Conservation (phyloP, 768 basidiomycete genomes). For the Leccinum subgranulosum region DNA sequence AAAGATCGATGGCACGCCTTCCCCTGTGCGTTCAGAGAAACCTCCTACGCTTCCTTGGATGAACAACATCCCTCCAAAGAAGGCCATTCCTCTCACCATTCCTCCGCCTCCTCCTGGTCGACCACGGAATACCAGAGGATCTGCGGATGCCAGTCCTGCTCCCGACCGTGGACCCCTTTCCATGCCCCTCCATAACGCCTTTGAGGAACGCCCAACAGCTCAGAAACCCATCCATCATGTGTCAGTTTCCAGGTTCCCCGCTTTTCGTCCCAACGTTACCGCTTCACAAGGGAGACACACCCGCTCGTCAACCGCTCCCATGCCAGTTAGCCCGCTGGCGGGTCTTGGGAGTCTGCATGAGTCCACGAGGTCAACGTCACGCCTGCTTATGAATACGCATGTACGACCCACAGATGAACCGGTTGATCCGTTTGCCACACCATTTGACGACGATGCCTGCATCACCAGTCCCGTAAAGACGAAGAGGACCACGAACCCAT, state of each 20-base stretch:
- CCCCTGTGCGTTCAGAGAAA: conserved; percentile 27
- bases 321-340: conserved; percentile 10
- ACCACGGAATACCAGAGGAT: conserved; percentile 35
- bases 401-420: conserved; percentile 35
- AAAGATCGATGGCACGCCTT: conserved; percentile 28
- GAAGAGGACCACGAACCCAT: conserved; percentile 57
- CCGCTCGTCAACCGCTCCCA: conserved; percentile 22
- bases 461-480: conserved; percentile 29
- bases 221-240: conserved; percentile 17
- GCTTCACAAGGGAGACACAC: conserved; percentile 17
- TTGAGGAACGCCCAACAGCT: conserved; percentile 20
- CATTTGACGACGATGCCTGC: conserved; percentile 71
- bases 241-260: conserved; percentile 15
- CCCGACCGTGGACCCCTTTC: conserved; percentile 28
- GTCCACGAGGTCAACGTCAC: conserved; percentile 38
- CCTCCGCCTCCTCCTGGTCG: conserved; percentile 31
- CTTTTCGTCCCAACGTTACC: conserved; percentile 3
- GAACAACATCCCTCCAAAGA: conserved; percentile 23
- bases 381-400: conserved; percentile 42
- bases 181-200: conserved; percentile 44
- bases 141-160: conserved; percentile 32
- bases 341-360: conserved; percentile 17
- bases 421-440: conserved; percentile 65
- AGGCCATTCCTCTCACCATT: conserved; percentile 34
- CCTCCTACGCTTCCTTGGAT: conserved; percentile 26